These are phyloP conservation scores for Phytophthora lateralis DNA, from an alignment of 352 stramenopile species.

Conservation along the genomic window DNA sequence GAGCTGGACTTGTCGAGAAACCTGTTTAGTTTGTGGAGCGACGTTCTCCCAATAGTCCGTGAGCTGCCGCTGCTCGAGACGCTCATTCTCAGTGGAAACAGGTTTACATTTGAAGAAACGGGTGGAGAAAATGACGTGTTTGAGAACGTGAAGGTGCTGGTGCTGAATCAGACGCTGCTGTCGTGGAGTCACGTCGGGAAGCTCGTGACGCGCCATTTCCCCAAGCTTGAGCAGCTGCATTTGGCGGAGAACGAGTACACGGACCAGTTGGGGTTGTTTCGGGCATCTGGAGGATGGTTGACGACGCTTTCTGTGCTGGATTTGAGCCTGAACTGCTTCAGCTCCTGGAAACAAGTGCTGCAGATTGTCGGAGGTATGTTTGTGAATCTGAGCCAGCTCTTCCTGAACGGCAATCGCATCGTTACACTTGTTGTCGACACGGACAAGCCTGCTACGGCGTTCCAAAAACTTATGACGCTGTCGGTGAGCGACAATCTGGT, in stretches of 20 bases:
- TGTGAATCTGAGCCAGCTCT: constrained; percentile 60
- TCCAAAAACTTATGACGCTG: constrained; percentile 58
- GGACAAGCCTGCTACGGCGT: constrained; percentile 7
- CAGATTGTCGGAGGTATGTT: constrained; percentile 41
- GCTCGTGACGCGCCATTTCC: constrained; percentile 61
- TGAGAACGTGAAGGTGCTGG: constrained; percentile 59
- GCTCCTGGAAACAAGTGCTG: constrained; percentile 55
- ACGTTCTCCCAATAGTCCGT: constrained; percentile 47
- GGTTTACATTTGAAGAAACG: constrained; percentile 38
- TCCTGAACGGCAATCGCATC: constrained; percentile 68
- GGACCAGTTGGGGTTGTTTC: constrained; percentile 45
- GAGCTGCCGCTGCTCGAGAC: constrained; percentile 73
- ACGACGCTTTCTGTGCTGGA: constrained; percentile 57
- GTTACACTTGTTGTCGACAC: constrained; percentile 41
- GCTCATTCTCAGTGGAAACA: constrained; percentile 76
- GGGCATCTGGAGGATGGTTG: constrained; percentile 24
- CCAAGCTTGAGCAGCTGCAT: constrained; percentile 58
- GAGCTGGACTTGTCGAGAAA: constrained; percentile 84
- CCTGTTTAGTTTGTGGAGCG: constrained; percentile 62
- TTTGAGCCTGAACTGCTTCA: constrained; percentile 64
- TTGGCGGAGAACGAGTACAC: constrained; percentile 59
- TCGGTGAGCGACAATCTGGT: constrained; percentile 73
- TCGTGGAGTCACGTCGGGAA: constrained; percentile 40
- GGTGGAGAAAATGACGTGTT: constrained; percentile 23
- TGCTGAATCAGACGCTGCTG: constrained; percentile 71